Evolutionary conservation across 371 early-diverging fungal genomes (phyloP), one percentile per base, ranked within the genome.

Genomic region (Smittium culicis): DNA sequence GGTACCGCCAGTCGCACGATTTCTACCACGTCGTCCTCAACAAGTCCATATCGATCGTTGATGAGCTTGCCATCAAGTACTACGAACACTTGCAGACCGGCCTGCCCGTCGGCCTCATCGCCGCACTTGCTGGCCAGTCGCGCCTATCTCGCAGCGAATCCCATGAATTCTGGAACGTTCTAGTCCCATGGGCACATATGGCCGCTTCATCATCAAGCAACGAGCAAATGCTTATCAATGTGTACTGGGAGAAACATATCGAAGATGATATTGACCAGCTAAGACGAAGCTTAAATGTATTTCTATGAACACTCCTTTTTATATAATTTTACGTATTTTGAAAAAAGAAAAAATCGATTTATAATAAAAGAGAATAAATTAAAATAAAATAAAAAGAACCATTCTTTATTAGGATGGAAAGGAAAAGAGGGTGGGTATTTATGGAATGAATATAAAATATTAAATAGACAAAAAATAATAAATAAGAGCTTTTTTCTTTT

Each of bases 1-100:
- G 98, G 64, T 94, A 95, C 72, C 86, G 98, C 2, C 87, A 96
- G 75, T 85, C 88, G 31, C 97, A 96, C 69, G 97, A 97, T 73
- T 93, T 96, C 70, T 92, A 86, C 73, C 98, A 97, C 73, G 84
- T 89, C 5, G 71, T 97, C 61, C 86, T 90, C 14, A 94, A 89
- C 17, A 68, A 94, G 31, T 86, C 89, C 5, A 87, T 90, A 0
- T 84, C 90, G 1, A 90, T 96, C 5, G 90, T 91, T 69, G 93
- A 87, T 62, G 98, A 97, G 77, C 76, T 96, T 63, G 94, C 90
- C 1, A 77, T 97, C 54, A 97, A 97, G 78, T 91, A 91, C 87
- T 90, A 94, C 70, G 98, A 97, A 75, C 86, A 88, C 80, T 83
- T 81, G 16, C 96, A 97, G 67, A 88, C 88, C 0, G 90, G 90